Base-by-base conservation (phyloP, 257 asterid species). In the Galeopsis tetrahit region DNA sequence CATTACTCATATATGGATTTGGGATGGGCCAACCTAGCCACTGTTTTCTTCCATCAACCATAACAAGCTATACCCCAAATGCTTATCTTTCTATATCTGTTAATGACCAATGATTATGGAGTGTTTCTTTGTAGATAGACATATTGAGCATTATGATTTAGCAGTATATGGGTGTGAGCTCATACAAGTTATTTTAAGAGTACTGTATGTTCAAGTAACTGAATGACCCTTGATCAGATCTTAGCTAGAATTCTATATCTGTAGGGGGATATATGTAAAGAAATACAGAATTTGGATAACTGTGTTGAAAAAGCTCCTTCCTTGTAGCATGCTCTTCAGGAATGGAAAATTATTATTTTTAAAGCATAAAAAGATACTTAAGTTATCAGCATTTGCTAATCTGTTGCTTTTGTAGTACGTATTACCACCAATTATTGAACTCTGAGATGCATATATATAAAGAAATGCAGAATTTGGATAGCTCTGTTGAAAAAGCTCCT, bases 81-180 rank as follows among this genome's bases (percentile, higher is more conserved):
- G 10, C 48, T 49, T 72, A 43, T 28, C 57, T 39, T 68, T 69
- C 55, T 58, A 43, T 71, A 40, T 28, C 7, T 42, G 4, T 14
- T 31, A 5, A 40, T 32, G 34, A 55, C 51, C 21, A 42, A 39
- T 68, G 6, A 10, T 46, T 53, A 17, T 48, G 33, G 38, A 55
- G 51, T 49, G 42, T 58, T 49, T 66, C 70, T 68, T 10, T 8
- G 59, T 61, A 40, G 68, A 48, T 56, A 7, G 58, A 53, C 49
- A 17, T 34, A 10, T 65, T 42, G 43, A 31, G 33, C 63, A 7
- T 33, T 59, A 5, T 38, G 49, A 48, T 51, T 42, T 38, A 17
- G 21, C 40, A 70, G 43, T 55, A 43, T 57, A 39, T 7, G 51
- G 55, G 14, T 39, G 14, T 6, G 44, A 43, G 64, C 46, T 31